A percentile compares a stretch with the other conserved stretches of the same genome.
Evolutionary conservation across 352 stramenopile species (phyloP).

Genomic region (Pythium sp.): DNA sequence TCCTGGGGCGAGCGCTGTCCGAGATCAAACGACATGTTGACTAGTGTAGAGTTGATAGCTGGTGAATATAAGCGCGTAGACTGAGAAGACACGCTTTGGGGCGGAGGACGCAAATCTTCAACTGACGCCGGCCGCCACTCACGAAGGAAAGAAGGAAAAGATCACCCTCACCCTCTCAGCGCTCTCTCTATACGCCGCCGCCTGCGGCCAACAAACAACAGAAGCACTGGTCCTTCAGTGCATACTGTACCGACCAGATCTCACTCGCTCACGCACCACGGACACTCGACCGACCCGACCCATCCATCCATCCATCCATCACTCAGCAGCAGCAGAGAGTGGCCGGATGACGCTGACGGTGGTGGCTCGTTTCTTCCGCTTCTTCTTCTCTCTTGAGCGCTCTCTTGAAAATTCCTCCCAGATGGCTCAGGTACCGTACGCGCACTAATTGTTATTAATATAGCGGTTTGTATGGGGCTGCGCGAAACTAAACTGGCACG

Average conservation of each 20-base stretch:
- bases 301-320: not conserved
- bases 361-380: constrained; percentile 5
- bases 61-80: not conserved
- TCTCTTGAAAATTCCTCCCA: constrained; percentile 10
- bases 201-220: not conserved
- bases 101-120: constrained; percentile 51
- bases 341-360: not conserved
- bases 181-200: constrained; percentile 1
- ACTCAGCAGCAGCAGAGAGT: not conserved
- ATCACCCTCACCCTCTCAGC: not conserved
- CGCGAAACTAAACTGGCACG: constrained; percentile 3
- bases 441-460: too few species aligned
- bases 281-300: not conserved
- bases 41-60: not conserved
- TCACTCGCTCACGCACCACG: not conserved
- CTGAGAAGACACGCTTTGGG: constrained; percentile 15
- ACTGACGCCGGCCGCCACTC: constrained; percentile 30
- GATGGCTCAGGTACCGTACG: not conserved
- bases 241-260: not conserved
- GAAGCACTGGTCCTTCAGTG: not conserved
- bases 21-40: constrained; percentile 22
- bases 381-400: not conserved
- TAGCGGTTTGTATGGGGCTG: too few species aligned
- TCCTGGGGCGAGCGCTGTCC: constrained; percentile 13
- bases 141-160: not conserved